Evolutionary conservation across 148 eudicot species (phyloP), one percentile per base, ranked within the genome.

Genomic region (Drosera capensis): DNA sequence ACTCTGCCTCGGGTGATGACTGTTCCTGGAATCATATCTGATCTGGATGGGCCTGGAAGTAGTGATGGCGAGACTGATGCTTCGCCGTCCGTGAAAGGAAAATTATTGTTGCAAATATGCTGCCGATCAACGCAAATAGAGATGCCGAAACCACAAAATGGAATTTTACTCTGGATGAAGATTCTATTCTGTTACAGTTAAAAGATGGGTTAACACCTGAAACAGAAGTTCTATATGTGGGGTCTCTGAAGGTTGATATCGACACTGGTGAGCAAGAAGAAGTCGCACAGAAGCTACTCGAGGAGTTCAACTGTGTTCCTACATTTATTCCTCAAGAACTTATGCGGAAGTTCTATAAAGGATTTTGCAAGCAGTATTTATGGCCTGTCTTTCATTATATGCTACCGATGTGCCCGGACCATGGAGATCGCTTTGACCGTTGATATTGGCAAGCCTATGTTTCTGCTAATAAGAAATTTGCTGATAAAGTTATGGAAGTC

Each of bases 371-470:
- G 71, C 84, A 77, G 41, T 80, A 74, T 30, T 35, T 81, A 49
- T 77, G 92, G 92, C 92, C 92, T 9, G 81, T 77, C 51, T 81
- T 81, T 40, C 92, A 81, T 61, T 81, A 81, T 61, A 81, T 81
- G 92, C 61, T 81, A 23, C 92, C 92, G 29, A 55, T 77, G 59
- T 77, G 75, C 49, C 67, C 85, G 4, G 80, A 77, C 51, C 81
- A 81, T 51, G 85, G 81, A 20, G 81, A 73, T 38, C 84, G 85
- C 15, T 81, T 74, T 51, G 76, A 81, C 54, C 92, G 92, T n/a
- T 51, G 29, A 3, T 68, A 63, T 30, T 81, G 92, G 92, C 75
- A 81, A 57, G 92, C 92, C 18, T 81, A 81, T 59, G 81, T 81
- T 20, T 68, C 74, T 51, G 92, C 78, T 14, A 81, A 81, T 63